Evolutionary conservation across 257 asterid genomes (phyloP).

Genomic region (Verbena officinalis): DNA sequence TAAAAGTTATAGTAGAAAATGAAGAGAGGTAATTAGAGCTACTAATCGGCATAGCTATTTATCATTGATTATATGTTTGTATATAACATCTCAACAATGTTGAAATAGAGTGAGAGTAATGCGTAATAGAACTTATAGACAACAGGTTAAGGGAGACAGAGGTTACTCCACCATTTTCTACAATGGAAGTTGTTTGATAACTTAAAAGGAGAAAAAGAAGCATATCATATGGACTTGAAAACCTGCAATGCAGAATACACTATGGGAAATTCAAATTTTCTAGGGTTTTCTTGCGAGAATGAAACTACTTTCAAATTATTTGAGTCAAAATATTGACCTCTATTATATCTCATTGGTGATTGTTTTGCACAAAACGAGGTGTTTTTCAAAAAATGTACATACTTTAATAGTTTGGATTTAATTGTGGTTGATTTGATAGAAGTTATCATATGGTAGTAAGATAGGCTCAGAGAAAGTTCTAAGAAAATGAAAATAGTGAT

Average conservation of each 20-base stretch:
- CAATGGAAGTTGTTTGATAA: not conserved
- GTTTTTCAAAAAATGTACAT: no score
- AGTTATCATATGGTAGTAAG: no score
- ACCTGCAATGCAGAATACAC: conserved; percentile 11
- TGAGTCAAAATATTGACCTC: no score
- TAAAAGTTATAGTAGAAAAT: conserved; percentile 10
- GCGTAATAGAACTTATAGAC: not conserved
- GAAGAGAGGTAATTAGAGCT: conserved; percentile 1
- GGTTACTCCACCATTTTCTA: not conserved
- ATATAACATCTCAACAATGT: not conserved
- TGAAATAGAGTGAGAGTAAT: conserved; percentile 1
- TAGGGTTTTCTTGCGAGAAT: no score
- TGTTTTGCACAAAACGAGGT: no score
- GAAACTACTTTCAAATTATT: no score
- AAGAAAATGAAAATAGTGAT: no score
- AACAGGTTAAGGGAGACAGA: no score
- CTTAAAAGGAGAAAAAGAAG: not conserved
- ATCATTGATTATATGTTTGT: not conserved
- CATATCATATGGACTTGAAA: not conserved
- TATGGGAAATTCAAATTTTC: not conserved
- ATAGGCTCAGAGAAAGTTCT: no score
- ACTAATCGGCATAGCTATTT: not conserved
- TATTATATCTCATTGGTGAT: no score
- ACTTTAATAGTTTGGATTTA: no score
- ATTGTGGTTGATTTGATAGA: no score